phyloP scores from a whole-genome alignment of 2,329 filamentous ascomycete species.

The Rugonectria rugulosa region DNA sequence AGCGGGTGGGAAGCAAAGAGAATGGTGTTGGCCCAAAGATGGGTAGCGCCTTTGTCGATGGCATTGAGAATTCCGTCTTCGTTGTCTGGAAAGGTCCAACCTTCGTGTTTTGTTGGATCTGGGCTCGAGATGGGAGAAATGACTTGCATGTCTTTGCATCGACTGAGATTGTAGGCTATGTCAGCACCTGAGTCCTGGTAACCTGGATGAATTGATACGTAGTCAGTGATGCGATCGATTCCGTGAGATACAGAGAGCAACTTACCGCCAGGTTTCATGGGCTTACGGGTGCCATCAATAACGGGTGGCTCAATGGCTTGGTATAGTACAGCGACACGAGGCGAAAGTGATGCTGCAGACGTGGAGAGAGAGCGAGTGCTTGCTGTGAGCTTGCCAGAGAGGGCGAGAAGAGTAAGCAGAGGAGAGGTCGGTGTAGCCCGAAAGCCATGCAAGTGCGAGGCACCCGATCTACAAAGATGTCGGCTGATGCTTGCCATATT shows the following conservation, averaged over 20 bases:
- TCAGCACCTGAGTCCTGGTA: slow-evolving; percentile 32
- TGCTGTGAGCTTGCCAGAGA: background rate
- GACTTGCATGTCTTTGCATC: slow-evolving; percentile 22
- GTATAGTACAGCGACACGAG: slow-evolving; percentile 52
- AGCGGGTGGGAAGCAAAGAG: slow-evolving; percentile 57
- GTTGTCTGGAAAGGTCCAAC: slow-evolving; percentile 30
- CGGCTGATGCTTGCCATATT: background rate
- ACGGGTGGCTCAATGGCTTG: slow-evolving; percentile 56
- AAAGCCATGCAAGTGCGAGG: background rate
- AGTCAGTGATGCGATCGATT: too few species aligned
- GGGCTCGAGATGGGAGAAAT: slow-evolving; percentile 14
- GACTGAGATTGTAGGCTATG: slow-evolving; percentile 29
- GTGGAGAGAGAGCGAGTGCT: background rate
- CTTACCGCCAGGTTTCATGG: slow-evolving; percentile 53
- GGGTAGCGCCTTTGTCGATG: slow-evolving; percentile 49
- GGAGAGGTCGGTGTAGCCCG: background rate
- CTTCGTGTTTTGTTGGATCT: slow-evolving; percentile 17
- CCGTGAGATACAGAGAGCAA: background rate
- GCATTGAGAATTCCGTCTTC: slow-evolving; percentile 39
- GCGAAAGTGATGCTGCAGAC: background rate
- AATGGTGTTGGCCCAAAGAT: slow-evolving; percentile 60
- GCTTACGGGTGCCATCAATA: slow-evolving; percentile 56
- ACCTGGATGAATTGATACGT: slow-evolving; percentile 7
- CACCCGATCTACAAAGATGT: background rate
- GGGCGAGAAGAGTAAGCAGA: background rate